Base-by-base conservation (phyloP, 805 yeast genomes). In the Saccharomyces eubayanus region DNA sequence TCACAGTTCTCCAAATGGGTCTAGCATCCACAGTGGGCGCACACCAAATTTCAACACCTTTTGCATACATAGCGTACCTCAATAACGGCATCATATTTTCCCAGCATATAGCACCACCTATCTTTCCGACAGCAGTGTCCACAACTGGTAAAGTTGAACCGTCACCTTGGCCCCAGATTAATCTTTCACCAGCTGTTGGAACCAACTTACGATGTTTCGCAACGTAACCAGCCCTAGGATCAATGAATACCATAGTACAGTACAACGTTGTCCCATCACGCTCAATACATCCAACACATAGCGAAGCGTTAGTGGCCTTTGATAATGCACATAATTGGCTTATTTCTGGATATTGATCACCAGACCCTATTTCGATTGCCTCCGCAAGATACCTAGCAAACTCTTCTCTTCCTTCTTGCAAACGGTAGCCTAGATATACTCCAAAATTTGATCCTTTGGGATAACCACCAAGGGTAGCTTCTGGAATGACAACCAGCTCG, bases 81-180 rank as follows among this genome's bases (percentile, higher is more conserved):
- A 69, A 61, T 52, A 74, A 57, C 3, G 79, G 79, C 61, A 73
- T 67, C 59, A 68, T 70, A 59, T 75, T 75, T 54, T 76, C 79
- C 78, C 80, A 75, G 61, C 79, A 76, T 49, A 75, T 74, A 31
- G 72, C 77, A 24, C 77, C 79, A 16, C 78, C 78, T n/a, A 75
- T 54, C 49, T 64, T 65, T 21, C 76, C 76, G 5, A 62, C 71
- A 1, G 62, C 54, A 21, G 70, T 59, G 20, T 74, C 70, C 30
- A 72, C 69, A 10, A 71, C 72, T 3, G 72, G 69, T 48, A 76
- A 57, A 1, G 77, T 74, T 4, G 77, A 73, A 3, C 80, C 80
- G 53, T 75, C 79, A 40, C 79, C 79, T 50, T 70, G 71, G 1
- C 77, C 77, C 78, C 79, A 76, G 11, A 75, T 63, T 46, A 75